Evolutionary conservation across 192 early-diverging fungal species (phyloP).

Genomic region (Allomyces javanicus): DNA sequence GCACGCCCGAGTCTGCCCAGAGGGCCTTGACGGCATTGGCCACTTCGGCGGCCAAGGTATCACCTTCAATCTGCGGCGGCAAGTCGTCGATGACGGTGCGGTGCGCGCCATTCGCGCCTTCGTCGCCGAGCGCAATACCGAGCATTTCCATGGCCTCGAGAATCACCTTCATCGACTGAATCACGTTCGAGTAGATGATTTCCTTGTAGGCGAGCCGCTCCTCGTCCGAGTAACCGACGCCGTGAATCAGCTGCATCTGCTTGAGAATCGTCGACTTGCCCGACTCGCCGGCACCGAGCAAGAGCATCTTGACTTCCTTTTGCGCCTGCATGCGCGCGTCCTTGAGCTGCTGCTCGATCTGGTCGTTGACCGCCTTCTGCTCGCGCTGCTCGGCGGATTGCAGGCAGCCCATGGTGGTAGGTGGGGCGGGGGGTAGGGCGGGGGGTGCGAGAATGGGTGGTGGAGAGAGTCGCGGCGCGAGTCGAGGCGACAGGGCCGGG

Average conservation of each 20-base stretch:
- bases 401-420: background rate
- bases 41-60: conserved; percentile 19
- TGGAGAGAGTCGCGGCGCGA: too few species aligned
- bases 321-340: conserved; percentile 9
- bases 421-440: background rate
- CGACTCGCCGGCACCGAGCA: conserved; percentile 31
- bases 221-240: conserved; percentile 20
- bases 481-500: too few species aligned
- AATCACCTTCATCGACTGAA: conserved; percentile 25
- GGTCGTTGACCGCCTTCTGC: conserved; percentile 2
- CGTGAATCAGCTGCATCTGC: conserved; percentile 36
- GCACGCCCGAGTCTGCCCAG: conserved; percentile 24
- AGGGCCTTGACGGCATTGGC: conserved; percentile 20
- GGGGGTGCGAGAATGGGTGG: background rate
- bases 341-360: conserved; percentile 12
- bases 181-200: conserved; percentile 25
- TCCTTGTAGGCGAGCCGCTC: conserved; percentile 24
- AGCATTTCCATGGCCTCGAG: conserved; percentile 21
- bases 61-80: conserved; percentile 15
- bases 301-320: conserved; percentile 14
- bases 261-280: conserved; percentile 42
- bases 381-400: background rate
- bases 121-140: background rate
- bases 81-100: conserved; percentile 11
- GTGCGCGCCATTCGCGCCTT: conserved; percentile 8